Conservation (phyloP, 257 asterid genomes). For the Solanum verrucosum region DNA sequence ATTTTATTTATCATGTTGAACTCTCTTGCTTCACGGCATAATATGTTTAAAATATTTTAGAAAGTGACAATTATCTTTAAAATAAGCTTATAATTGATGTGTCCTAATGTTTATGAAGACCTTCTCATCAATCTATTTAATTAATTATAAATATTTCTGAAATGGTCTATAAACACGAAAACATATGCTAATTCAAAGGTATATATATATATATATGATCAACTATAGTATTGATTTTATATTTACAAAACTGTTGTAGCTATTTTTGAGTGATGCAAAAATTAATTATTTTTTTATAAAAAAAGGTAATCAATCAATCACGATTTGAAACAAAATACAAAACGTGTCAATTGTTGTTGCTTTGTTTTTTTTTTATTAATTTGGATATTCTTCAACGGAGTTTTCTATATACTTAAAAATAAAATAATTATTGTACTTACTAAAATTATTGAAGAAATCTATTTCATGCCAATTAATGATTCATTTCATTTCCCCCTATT, state of each 20-base stretch:
- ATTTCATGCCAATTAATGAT: not conserved
- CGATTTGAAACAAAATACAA: not conserved
- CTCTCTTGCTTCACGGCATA: not conserved
- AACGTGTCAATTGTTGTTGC: not conserved
- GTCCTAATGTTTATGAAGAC: not conserved
- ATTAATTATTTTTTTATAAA: not conserved
- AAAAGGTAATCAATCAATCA: not conserved
- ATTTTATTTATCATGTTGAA: not conserved
- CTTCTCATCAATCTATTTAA: not conserved
- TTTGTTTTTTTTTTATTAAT: not conserved
- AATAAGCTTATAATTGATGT: not conserved
- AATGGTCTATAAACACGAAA: not conserved
- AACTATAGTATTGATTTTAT: not conserved
- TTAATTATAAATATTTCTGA: not conserved
- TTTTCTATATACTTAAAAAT: not conserved
- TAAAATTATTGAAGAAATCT: not conserved
- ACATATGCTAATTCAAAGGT: not conserved
- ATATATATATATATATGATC: not conserved
- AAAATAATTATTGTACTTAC: not conserved
- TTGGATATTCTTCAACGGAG: not conserved
- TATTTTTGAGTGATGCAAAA: not conserved
- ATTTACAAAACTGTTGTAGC: not conserved
- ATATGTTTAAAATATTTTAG: not conserved
- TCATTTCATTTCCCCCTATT: not conserved
- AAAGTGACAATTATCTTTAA: not conserved